Base-by-base conservation (phyloP, 805 yeast genomes). In the Ascoidea asiatica region DNA sequence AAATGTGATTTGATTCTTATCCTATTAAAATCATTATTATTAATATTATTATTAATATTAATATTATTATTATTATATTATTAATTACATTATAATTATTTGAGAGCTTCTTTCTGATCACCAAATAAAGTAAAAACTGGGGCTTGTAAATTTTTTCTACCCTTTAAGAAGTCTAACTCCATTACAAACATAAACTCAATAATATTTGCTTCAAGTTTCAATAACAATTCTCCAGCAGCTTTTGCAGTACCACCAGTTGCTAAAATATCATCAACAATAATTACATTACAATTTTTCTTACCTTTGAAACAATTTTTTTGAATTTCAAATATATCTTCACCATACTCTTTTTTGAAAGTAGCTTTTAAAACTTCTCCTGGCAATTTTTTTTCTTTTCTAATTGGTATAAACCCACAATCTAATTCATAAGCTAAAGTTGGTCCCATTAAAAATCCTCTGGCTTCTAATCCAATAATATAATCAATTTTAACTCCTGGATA, bases 201-300 rank as follows among this genome's bases (percentile, higher is more conserved):
- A 44, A 89, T 73, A 48, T 80, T 73, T 49, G 81, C 95, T 46
- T 79, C 78, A 49, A 79, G 70, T 52, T 60, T 58, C 42, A 40
- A 41, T 43, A 87, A 82, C 52, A 92, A 73, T 57, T 86, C 81
- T 48, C 95, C 97, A 38, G 97, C 97, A 48, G 94, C 96, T 45
- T 67, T 65, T 21, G 98, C 98, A 54, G 95, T 82, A 37, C 99
- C 99, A 50, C 97, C 97, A 37, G 98, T 92, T 42, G 98, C 98
- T 60, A 92, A 82, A 56, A 92, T 88, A 59, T 92, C 99, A 64
- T 92, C 99, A 37, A 92, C 94, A 52, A 92, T 73, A 37, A 90
- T 67, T 22, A 92, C 92, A 47, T 73, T 83, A 41, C 95, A 74
- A 37, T 90, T 94, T 50, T 72, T 71, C n/a, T n/a, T n/a, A 15